Conservation (phyloP, 2,329 filamentous ascomycete species). For the Helminthosporium solani region DNA sequence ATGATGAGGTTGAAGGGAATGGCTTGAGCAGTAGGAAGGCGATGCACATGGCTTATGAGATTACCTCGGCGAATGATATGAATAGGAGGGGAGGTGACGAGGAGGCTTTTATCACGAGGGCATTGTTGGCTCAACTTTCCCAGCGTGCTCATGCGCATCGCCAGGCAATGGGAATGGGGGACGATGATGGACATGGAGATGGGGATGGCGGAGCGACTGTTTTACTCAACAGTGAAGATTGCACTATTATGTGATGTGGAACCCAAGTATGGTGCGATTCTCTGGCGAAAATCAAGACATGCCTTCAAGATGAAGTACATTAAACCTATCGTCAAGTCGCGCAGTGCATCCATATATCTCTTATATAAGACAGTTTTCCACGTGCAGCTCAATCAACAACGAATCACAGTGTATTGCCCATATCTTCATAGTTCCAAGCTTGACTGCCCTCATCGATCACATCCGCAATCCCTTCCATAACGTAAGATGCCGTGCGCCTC, state of each 20-base stretch:
- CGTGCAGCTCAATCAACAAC: constrained; percentile 2
- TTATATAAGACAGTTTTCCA: too few species aligned
- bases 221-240: constrained; percentile 34
- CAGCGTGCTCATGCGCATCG: constrained; percentile 33
- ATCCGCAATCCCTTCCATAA: too few species aligned
- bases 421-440: too few species aligned
- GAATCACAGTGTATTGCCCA: constrained; percentile 5
- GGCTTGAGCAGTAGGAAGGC: constrained; percentile 59
- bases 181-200: constrained; percentile 19
- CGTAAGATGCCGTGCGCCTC: constrained; percentile 6
- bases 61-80: constrained; percentile 63
- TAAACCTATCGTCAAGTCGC: too few species aligned
- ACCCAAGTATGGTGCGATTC: too few species aligned
- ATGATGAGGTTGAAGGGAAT: constrained; percentile 39
- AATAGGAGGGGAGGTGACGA: constrained; percentile 52
- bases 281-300: too few species aligned
- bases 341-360: too few species aligned
- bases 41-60: constrained; percentile 61
- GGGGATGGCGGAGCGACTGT: constrained; percentile 14
- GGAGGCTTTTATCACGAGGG: constrained; percentile 18
- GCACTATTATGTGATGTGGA: constrained; percentile 27
- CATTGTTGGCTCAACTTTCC: constrained; percentile 40
- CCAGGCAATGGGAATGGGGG: constrained; percentile 20
- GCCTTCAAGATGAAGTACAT: too few species aligned
- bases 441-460: too few species aligned